Percentiles rank a stretch among this genome's conserved stretches.
These are phyloP conservation scores for Metschnikowia baotianmanensis DNA, from an alignment of 805 yeast species.

Conservation along the genomic window DNA sequence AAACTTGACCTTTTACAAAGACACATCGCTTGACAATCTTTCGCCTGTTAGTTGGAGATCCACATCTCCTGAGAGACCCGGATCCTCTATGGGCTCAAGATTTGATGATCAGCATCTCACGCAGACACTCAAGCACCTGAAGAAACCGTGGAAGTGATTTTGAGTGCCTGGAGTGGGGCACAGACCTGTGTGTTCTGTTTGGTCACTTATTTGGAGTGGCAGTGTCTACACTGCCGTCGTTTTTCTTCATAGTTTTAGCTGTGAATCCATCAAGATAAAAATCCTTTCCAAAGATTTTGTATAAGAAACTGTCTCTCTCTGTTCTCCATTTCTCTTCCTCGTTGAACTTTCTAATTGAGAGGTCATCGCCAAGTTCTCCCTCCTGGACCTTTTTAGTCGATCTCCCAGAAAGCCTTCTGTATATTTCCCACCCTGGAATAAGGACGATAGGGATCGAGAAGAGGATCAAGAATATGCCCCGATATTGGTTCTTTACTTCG, in stretches of 20 bases:
- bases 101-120: slow-evolving; percentile 32
- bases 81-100: slow-evolving; percentile 34
- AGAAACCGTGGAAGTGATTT: slow-evolving; percentile 16
- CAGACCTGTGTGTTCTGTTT: too few species aligned
- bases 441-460: slow-evolving; percentile 38
- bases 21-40: background rate
- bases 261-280: slow-evolving; percentile 45
- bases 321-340: slow-evolving; percentile 42
- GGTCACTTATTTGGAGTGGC: background rate
- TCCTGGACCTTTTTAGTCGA: slow-evolving; percentile 40
- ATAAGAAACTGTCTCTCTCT: slow-evolving; percentile 36
- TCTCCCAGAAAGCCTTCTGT: slow-evolving; percentile 37
- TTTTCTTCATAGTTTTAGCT: slow-evolving; percentile 34
- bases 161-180: too few species aligned
- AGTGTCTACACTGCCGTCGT: background rate
- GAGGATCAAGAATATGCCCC: slow-evolving; percentile 37
- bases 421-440: slow-evolving; percentile 34
- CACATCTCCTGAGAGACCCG: slow-evolving; percentile 36
- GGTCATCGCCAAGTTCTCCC: slow-evolving; percentile 38
- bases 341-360: slow-evolving; percentile 32
- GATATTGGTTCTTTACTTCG: slow-evolving; percentile 35
- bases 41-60: slow-evolving; percentile 17
- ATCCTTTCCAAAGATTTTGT: slow-evolving; percentile 40
- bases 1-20: slow-evolving; percentile 16
- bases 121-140: slow-evolving; percentile 17